Base-by-base conservation (phyloP, 2,329 filamentous ascomycete species). In the Ophiocordyceps camponoti-floridani region DNA sequence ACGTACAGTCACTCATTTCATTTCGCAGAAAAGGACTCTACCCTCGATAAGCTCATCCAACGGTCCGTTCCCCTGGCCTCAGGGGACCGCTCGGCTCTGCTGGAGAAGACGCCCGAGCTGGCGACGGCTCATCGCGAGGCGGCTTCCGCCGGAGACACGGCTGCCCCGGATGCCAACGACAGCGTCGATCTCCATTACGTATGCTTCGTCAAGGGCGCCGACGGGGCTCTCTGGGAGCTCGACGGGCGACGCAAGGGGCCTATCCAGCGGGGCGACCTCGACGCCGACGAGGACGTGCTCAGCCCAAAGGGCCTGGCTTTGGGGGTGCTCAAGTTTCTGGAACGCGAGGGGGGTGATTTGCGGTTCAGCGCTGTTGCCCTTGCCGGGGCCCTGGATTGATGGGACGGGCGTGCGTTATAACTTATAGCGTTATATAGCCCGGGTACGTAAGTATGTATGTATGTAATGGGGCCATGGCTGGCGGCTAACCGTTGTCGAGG, bases 101-200 rank as follows among this genome's bases (percentile, higher is more conserved):
- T 98, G 27, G 91, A 95, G 61, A 70, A 80, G 45, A 85, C 82
- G 16, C 68, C 77, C 37, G 77, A 73, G 11, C 72, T 96, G 43
- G 88, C 93, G 45, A 68, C 64, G 5, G 88, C 86, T 7, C 88
- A 96, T 63, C 75, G 77, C 42, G 73, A 75, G 48, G 87, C 86
- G 13, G 91, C 89, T 5, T 71, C 71, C 8, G 67, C 72, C 48
- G 89, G 89, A 16, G 85, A 89, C 58, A 94, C 87, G 1, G 57
- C 69, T 12, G 84, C 88, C 1, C 89, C 91, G 0, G 65, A 73
- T 45, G 85, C 86, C 9, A 73, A 78, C n/a, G 83, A 84, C 54
- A 75, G 82, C 52, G 72, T 94, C n/a, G 89, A 95, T 57, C 69
- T 95, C 53, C 91, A 98, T 66, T 96, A 94, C 59, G 89, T 96